Evolutionary conservation across 1,139 yeast species (phyloP).

Genomic region (Entelexis paramagnoliae): DNA sequence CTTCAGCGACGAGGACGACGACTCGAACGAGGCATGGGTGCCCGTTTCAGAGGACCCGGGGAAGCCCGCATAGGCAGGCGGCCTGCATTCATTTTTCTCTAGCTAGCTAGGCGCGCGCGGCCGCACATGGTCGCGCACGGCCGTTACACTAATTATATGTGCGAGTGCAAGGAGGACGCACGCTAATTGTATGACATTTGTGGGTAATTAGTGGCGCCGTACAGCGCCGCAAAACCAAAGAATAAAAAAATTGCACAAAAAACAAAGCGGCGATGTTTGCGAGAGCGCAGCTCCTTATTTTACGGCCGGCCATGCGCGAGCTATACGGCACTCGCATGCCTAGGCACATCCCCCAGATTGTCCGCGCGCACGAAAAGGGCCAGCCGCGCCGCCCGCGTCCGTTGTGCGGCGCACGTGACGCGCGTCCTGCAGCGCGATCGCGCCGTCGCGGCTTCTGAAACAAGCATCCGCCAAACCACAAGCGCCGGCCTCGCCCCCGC

Average conservation of each 20-base stretch:
- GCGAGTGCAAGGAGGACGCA: too few species aligned
- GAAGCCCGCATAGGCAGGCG: background rate
- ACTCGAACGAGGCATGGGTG: slow-evolving; percentile 14
- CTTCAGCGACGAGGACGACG: slow-evolving; percentile 21
- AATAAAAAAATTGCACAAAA: too few species aligned
- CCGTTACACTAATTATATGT: background rate
- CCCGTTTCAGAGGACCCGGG: slow-evolving; percentile 10
- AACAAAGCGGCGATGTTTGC: too few species aligned
- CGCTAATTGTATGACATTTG: background rate
- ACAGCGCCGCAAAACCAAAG: too few species aligned
- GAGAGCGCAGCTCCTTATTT: too few species aligned
- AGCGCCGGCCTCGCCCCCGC: background rate
- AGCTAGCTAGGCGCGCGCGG: background rate
- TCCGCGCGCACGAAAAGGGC: too few species aligned
- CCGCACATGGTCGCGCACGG: background rate
- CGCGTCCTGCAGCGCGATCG: background rate
- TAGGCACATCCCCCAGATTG: too few species aligned
- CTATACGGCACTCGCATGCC: too few species aligned
- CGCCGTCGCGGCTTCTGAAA: background rate
- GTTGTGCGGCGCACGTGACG: background rate
- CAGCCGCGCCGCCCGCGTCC: too few species aligned
- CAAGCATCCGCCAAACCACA: background rate
- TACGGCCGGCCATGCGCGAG: too few species aligned
- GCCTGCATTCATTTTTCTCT: background rate
- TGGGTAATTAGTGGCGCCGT: too few species aligned